Percentiles rank a stretch among this genome's conserved stretches.
Evolutionary conservation across 805 yeast species (phyloP).

Genomic region (Starmerella apis): DNA sequence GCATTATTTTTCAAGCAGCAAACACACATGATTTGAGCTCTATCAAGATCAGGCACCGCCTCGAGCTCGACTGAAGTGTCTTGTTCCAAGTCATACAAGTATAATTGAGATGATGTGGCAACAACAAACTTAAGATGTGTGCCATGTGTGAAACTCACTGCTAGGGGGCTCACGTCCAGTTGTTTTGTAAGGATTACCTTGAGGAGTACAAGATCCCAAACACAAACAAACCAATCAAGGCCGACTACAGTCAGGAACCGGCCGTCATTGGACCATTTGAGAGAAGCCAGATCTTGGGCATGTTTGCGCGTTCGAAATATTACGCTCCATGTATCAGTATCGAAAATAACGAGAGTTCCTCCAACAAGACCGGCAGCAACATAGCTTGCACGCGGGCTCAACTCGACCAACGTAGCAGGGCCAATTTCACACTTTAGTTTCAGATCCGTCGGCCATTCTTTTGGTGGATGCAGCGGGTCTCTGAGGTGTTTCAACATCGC

Average conservation of each 20-base stretch:
- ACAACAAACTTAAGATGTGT: neutral
- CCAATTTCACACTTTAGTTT: slow-evolving; percentile 14
- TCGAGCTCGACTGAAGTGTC: neutral
- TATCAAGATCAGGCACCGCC: slow-evolving; percentile 6
- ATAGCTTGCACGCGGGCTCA: slow-evolving; percentile 16
- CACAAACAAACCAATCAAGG: slow-evolving; percentile 17
- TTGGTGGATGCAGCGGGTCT: slow-evolving; percentile 16
- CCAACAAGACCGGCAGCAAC: slow-evolving; percentile 14
- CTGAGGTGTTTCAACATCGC: slow-evolving; percentile 18
- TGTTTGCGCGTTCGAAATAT: slow-evolving; percentile 12
- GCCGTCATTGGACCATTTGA: slow-evolving; percentile 18
- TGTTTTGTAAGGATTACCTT: neutral
- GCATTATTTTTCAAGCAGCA: neutral
- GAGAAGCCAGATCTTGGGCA: slow-evolving; percentile 5
- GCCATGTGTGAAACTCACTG: slow-evolving; percentile 9
- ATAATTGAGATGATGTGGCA: neutral
- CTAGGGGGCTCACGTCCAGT: slow-evolving; percentile 11
- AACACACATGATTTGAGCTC: neutral
- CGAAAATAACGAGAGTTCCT: slow-evolving; percentile 18
- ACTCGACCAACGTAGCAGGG: slow-evolving; percentile 8
- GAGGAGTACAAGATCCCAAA: slow-evolving; percentile 12
- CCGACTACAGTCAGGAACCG: slow-evolving; percentile 14
- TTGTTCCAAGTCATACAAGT: neutral
- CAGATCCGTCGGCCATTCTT: slow-evolving; percentile 19
- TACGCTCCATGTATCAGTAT: slow-evolving; percentile 15